These are phyloP conservation scores for Nannochloris sp. DNA, from an alignment of 139 green algal genomes.

Conservation along the genomic window DNA sequence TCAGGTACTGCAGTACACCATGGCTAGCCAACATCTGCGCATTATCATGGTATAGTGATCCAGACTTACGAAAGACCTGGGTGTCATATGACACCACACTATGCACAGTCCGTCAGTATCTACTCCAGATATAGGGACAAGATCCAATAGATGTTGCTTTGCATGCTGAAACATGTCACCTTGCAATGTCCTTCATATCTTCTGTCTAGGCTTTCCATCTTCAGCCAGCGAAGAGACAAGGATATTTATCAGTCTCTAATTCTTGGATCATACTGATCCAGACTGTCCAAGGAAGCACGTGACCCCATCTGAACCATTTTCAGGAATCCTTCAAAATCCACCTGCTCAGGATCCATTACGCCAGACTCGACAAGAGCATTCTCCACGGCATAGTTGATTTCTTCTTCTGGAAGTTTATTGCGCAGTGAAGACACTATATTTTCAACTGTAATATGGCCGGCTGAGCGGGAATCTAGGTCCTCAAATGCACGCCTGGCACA, in stretches of 20 bases:
- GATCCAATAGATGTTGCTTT: not conserved
- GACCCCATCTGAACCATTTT: constrained; percentile 38
- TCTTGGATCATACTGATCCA: constrained; percentile 37
- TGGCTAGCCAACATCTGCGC: too few relatives aligned
- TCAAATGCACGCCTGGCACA: constrained; percentile 53
- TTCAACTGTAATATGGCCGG: constrained; percentile 36
- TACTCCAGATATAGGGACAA: too few relatives aligned
- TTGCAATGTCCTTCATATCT: not conserved
- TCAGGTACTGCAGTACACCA: too few relatives aligned
- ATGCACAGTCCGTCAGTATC: too few relatives aligned
- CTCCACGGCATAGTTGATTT: constrained; percentile 69
- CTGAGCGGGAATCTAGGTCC: constrained; percentile 43
- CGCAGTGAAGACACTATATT: constrained; percentile 48
- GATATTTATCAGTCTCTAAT: not conserved
- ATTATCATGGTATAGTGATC: too few relatives aligned
- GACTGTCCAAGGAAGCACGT: constrained; percentile 25
- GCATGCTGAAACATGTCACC: not conserved
- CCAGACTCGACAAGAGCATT: constrained; percentile 64
- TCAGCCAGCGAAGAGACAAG: not conserved
- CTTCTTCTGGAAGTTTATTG: constrained; percentile 61
- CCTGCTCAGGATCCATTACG: constrained; percentile 41
- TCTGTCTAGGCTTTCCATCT: too few relatives aligned
- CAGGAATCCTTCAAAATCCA: constrained; percentile 73
- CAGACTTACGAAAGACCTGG: too few relatives aligned
- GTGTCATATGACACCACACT: too few relatives aligned